A percentile compares a stretch with the other conserved stretches of the same genome.
These are phyloP conservation scores for Rhizophora apiculata DNA, from an alignment of 345 rosid species.

Conservation along the genomic window DNA sequence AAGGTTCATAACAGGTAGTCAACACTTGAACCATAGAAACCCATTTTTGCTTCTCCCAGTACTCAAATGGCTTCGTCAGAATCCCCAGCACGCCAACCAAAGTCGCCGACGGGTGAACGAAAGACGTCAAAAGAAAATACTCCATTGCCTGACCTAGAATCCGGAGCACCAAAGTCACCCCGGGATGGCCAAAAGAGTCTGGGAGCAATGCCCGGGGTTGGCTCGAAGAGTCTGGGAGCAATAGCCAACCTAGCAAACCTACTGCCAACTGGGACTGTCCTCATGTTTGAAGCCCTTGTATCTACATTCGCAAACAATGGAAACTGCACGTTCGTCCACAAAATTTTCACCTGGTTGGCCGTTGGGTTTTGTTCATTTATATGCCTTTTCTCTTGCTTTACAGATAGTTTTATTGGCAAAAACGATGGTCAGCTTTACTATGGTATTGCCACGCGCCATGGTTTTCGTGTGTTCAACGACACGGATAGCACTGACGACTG, in stretches of 20 bases:
- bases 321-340: conserved; percentile 24
- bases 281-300: conserved; percentile 31
- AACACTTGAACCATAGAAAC: too few relatives aligned
- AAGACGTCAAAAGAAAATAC: too few relatives aligned
- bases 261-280: conserved; percentile 53
- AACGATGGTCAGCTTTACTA: conserved; percentile 35
- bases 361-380: conserved; percentile 14
- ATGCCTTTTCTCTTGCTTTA: too few relatives aligned
- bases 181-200: too few relatives aligned
- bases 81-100: too few relatives aligned
- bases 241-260: conserved; percentile 54
- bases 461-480: conserved; percentile 36
- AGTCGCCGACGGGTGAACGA: too few relatives aligned
- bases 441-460: conserved; percentile 40
- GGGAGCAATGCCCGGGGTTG: too few relatives aligned
- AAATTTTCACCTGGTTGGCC: conserved; percentile 28
- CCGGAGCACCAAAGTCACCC: too few relatives aligned
- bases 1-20: too few relatives aligned
- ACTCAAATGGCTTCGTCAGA: too few relatives aligned
- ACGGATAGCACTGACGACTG: background rate
- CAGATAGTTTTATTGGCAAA: background rate
- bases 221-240: conserved; percentile 9
- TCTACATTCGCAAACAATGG: conserved; percentile 55
- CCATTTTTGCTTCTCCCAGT: too few relatives aligned
- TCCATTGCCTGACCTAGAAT: too few relatives aligned